Evolutionary conservation across 495 filamentous ascomycete genomes (phyloP), one percentile per base, ranked within the genome.

Genomic region (Chaetomidium leptoderma): DNA sequence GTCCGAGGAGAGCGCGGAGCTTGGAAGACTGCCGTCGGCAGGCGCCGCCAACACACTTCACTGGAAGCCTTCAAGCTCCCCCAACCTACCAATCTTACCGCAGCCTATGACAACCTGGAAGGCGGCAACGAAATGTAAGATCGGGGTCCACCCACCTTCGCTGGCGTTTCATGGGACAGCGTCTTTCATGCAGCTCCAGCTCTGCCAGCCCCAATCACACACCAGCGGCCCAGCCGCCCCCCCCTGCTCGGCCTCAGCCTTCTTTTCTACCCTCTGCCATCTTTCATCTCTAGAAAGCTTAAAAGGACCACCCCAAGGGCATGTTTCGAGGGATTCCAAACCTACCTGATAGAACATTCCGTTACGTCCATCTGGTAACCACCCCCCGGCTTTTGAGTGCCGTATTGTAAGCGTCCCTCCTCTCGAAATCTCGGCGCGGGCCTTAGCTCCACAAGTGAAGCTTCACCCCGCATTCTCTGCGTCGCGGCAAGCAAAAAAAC

Each of bases 161-260:
- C 24, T 45, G 27, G 26, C 39, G 52, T 33, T 35, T 44, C 52
- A 55, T 35, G 52, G 30, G n/a, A 30, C 35, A 19, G n/a, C 39
- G 40, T 23, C 49, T 32, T 27, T 53, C 36, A 54, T 54, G 51
- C 51, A 54, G 51, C 39, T 53, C 8, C 36, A 53, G 39, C 27
- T 13, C 17, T 33, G 26, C 19, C 51, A 54, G 51, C 51, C 51
- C 51, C 51, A 43, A 54, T 53, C 51, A 45, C 29, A 27, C 33
- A 19, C 49, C 17, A 6, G n/a, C n/a, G 8, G 17, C 3, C 19
- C 19, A 32, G 39, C 36, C 49, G 23, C 49, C 17, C 35, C 35
- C 36, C 13, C 24, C 5, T 40, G 36, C 49, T 23, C 24, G 10
- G 11, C 48, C 33, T 51, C 45, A 32, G 32, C 32, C 48, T 39